Conservation (phyloP, 257 asterid species). For the Haberlea rhodopensis region DNA sequence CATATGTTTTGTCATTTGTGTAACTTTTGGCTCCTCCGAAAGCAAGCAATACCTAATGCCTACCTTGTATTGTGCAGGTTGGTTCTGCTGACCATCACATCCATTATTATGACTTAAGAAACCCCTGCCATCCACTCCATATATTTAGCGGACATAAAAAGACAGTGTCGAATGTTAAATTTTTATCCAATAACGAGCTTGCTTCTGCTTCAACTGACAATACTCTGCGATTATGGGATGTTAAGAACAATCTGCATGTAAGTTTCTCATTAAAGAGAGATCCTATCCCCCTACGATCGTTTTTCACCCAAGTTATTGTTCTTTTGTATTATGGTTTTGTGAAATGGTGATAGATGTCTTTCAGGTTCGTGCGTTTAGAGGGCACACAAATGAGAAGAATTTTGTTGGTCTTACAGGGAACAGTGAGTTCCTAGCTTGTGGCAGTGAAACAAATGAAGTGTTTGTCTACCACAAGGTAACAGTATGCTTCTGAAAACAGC, state of each 20-base stretch:
- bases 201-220: conserved; percentile 96
- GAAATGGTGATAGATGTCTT: neutral
- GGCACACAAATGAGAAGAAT: conserved; percentile 78
- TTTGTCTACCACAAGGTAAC: conserved; percentile 78
- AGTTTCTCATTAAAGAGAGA: conserved; percentile 25
- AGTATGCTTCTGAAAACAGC: neutral
- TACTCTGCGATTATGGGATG: conserved; percentile 87
- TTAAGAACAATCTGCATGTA: conserved; percentile 67
- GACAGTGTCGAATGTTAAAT: conserved; percentile 84
- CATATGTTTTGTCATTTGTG: neutral
- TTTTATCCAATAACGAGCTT: conserved; percentile 65
- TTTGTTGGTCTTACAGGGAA: conserved; percentile 77
- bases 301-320: conserved; percentile 3
- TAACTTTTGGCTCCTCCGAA: neutral
- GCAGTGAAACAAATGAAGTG: conserved; percentile 88
- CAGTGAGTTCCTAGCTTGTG: conserved; percentile 78
- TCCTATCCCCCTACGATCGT: neutral
- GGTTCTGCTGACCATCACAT: conserved; percentile 90
- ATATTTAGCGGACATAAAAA: conserved; percentile 75
- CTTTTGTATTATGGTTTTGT: neutral
- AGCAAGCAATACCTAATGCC: neutral
- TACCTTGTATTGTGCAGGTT: conserved; percentile 44
- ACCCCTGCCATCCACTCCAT: conserved; percentile 62
- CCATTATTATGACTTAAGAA: conserved; percentile 85
- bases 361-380: conserved; percentile 72